Percentiles rank a stretch among this genome's conserved stretches.
Evolutionary conservation across 1,284 basidiomycete genomes (phyloP).

Genomic region (Sanghuangporus sanghuang): DNA sequence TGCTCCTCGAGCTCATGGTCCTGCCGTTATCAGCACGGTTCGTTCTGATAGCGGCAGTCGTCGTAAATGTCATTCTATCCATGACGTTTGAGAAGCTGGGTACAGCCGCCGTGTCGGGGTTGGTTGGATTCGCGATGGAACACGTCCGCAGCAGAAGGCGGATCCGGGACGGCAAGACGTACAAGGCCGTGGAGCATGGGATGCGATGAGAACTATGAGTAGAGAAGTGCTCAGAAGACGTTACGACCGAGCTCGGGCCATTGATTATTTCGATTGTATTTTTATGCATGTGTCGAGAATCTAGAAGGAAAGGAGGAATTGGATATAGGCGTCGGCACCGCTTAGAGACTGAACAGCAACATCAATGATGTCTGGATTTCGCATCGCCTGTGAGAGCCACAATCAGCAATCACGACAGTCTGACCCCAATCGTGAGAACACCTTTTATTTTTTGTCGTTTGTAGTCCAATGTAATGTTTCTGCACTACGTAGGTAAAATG

Average conservation of each 20-base stretch:
- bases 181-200: slow-evolving; percentile 69
- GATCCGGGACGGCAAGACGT: slow-evolving; percentile 56
- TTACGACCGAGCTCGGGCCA: neutral
- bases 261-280: neutral
- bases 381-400: neutral
- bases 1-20: slow-evolving; percentile 75
- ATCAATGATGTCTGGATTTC: neutral
- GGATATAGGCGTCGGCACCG: neutral
- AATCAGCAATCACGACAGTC: neutral
- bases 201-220: slow-evolving; percentile 31
- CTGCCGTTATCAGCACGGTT: slow-evolving; percentile 70
- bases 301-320: neutral
- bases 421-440: too few relatives aligned
- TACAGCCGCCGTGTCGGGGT: slow-evolving; percentile 51
- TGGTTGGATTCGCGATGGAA: slow-evolving; percentile 45
- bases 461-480: too few relatives aligned
- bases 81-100: slow-evolving; percentile 81
- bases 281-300: too few relatives aligned
- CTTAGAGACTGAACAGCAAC: neutral
- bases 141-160: slow-evolving; percentile 41
- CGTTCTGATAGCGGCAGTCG: slow-evolving; percentile 65
- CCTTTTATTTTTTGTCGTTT: too few relatives aligned
- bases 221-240: neutral
- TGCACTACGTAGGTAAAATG: too few relatives aligned
- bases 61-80: slow-evolving; percentile 71